Percentiles rank a stretch among this genome's conserved stretches.
Evolutionary conservation across 768 basidiomycete species (phyloP).

Genomic region (Boletus reticulatus): DNA sequence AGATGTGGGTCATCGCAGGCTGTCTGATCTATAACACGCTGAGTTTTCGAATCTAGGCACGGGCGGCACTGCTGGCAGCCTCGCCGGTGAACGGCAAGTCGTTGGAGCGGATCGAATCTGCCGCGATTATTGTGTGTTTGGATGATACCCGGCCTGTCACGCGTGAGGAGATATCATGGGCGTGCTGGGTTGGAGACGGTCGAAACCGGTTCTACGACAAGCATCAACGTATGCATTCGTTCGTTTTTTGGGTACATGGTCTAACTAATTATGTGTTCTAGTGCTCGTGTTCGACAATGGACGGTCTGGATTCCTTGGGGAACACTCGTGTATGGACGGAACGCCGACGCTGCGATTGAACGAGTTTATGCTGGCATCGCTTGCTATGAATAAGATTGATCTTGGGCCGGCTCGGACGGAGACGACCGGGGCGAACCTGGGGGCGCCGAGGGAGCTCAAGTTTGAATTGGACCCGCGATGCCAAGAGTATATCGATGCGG

Average conservation of each 20-base stretch:
- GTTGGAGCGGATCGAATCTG: slow-evolving; percentile 81
- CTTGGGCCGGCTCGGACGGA: slow-evolving; percentile 53
- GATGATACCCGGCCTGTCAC: slow-evolving; percentile 83
- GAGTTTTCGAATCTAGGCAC: slow-evolving; percentile 37
- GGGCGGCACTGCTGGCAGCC: slow-evolving; percentile 59
- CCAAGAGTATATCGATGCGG: slow-evolving; percentile 48
- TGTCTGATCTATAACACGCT: neutral
- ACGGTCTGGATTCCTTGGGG: slow-evolving; percentile 88
- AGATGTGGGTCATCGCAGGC: slow-evolving; percentile 59
- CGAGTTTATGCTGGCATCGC: slow-evolving; percentile 82
- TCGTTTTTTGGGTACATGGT: neutral
- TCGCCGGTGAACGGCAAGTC: slow-evolving; percentile 63
- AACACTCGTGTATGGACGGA: slow-evolving; percentile 90
- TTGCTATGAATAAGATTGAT: slow-evolving; percentile 72
- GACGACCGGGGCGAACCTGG: slow-evolving; percentile 41
- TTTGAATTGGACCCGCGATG: slow-evolving; percentile 66
- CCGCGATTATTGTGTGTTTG: slow-evolving; percentile 83
- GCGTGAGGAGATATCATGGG: slow-evolving; percentile 79
- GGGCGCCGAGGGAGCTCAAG: slow-evolving; percentile 60
- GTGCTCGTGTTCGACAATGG: slow-evolving; percentile 96
- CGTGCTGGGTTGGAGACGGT: slow-evolving; percentile 87
- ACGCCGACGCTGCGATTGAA: slow-evolving; percentile 94
- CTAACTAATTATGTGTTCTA: slow-evolving; percentile 28
- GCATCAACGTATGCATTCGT: slow-evolving; percentile 68
- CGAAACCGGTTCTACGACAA: slow-evolving; percentile 95